Conservation (phyloP, 2,329 filamentous ascomycete genomes). For the Allantophomopsis lycopodina region DNA sequence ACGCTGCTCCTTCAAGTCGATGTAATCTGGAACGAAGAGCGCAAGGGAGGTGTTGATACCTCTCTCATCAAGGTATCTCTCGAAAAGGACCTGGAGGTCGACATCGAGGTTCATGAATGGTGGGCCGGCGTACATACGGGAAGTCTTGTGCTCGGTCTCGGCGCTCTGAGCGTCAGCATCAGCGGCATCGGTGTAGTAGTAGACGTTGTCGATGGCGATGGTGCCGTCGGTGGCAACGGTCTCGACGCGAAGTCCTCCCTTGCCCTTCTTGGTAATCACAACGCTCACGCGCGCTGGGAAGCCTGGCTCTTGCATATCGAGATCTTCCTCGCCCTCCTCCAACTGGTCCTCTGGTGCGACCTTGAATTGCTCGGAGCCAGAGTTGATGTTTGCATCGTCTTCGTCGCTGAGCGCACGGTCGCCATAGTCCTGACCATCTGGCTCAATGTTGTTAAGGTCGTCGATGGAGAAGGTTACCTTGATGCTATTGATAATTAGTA, state of each 20-base stretch:
- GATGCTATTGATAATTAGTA: conserved; percentile 33
- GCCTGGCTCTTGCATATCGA: conserved; percentile 29
- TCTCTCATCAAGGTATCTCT: conserved; percentile 89
- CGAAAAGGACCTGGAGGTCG: conserved; percentile 83
- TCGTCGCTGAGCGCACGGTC: conserved; percentile 42
- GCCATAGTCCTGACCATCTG: conserved; percentile 41
- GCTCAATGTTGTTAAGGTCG: conserved; percentile 58
- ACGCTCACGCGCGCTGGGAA: conserved; percentile 78
- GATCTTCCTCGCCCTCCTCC: conserved; percentile 33
- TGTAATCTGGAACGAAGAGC: conserved; percentile 87
- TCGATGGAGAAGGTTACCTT: conserved; percentile 74
- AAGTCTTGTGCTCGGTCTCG: conserved; percentile 63
- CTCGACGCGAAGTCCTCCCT: conserved; percentile 78
- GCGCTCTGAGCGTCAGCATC: conserved; percentile 64
- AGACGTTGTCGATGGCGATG: conserved; percentile 82
- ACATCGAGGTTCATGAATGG: conserved; percentile 91
- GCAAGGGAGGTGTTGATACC: conserved; percentile 80
- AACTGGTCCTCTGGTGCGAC: conserved; percentile 38
- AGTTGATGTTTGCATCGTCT: conserved; percentile 27
- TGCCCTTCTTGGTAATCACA: conserved; percentile 74
- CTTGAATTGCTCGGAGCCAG: conserved; percentile 41
- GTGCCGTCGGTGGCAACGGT: conserved; percentile 74
- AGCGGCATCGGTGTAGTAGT: conserved; percentile 68
- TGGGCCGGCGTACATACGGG: conserved; percentile 76
- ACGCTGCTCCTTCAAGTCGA: conserved; percentile 96